Conservation (phyloP, 1,284 basidiomycete species). For the Puccinia polysora region DNA sequence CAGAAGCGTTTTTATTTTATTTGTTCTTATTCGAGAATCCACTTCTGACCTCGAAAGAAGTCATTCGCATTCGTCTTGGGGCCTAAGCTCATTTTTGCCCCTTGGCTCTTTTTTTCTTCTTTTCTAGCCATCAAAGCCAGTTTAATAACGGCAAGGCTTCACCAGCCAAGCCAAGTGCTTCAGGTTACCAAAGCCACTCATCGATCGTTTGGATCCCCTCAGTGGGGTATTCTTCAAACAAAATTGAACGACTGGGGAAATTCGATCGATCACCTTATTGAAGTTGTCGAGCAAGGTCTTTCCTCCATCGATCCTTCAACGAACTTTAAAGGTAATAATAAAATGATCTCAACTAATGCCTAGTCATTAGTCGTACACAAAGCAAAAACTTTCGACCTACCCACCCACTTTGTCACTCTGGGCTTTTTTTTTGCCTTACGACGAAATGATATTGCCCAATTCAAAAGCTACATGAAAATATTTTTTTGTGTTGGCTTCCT, state of each 20-base stretch:
- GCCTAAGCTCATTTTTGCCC: too few relatives aligned
- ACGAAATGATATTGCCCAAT: too few relatives aligned
- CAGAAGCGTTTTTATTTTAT: background rate
- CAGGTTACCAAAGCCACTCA: constrained; percentile 29
- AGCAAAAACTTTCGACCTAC: too few relatives aligned
- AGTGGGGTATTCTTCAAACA: constrained; percentile 19
- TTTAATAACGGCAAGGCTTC: constrained; percentile 36
- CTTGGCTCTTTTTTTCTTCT: background rate
- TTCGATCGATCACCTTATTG: constrained; percentile 41
- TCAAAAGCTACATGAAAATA: too few relatives aligned
- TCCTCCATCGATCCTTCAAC: constrained; percentile 18
- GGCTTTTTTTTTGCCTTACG: too few relatives aligned
- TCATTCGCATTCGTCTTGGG: too few relatives aligned
- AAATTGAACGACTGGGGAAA: constrained; percentile 22
- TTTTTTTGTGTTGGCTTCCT: too few relatives aligned
- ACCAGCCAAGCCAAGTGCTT: constrained; percentile 39
- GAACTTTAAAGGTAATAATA: constrained; percentile 24
- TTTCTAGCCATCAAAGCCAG: constrained; percentile 30
- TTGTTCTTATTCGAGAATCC: background rate
- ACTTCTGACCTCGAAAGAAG: background rate
- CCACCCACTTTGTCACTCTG: too few relatives aligned
- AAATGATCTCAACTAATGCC: constrained; percentile 10
- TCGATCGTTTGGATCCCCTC: constrained; percentile 13
- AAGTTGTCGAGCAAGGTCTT: constrained; percentile 37
- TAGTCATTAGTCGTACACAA: too few relatives aligned